Percentiles rank a stretch among this genome's conserved stretches.
These are phyloP conservation scores for Botrytis fabae DNA, from an alignment of 2,329 filamentous ascomycete genomes.

Conservation along the genomic window DNA sequence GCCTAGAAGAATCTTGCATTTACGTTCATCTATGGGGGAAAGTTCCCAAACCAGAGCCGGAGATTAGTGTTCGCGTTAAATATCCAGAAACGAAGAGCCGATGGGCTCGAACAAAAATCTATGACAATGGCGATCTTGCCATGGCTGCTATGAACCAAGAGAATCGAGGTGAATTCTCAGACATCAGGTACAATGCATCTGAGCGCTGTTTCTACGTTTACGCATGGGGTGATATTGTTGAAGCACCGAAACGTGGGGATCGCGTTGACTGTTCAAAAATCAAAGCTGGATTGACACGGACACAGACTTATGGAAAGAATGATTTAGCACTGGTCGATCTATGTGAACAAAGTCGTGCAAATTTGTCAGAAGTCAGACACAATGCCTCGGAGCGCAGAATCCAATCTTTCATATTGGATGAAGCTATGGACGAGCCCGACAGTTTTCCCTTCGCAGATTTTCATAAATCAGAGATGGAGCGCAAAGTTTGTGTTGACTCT, in stretches of 20 bases:
- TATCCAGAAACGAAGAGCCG: conserved; percentile 24
- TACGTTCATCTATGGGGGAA: conserved; percentile 26
- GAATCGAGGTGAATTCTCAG: conserved; percentile 6
- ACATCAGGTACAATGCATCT: conserved; percentile 17
- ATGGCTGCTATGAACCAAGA: conserved; percentile 9
- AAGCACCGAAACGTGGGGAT: background rate
- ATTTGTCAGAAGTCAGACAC: conserved; percentile 2
- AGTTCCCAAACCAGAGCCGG: conserved; percentile 3
- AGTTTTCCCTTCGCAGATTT: background rate
- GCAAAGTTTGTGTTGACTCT: background rate
- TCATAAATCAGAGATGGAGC: background rate
- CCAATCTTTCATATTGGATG: background rate
- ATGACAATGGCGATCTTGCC: conserved; percentile 5
- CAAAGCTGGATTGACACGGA: conserved; percentile 23
- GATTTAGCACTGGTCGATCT: conserved; percentile 1
- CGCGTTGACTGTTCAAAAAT: conserved; percentile 10
- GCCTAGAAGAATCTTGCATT: conserved; percentile 24
- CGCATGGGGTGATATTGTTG: background rate
- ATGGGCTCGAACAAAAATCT: conserved; percentile 21
- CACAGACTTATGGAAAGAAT: background rate
- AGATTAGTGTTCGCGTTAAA: conserved; percentile 10
- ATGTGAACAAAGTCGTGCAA: background rate
- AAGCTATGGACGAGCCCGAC: background rate
- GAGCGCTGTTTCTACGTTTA: conserved; percentile 10
- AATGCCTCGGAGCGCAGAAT: background rate